These are phyloP conservation scores for Liriodendron chinense DNA, from an alignment of 164 flowering plant species.

Conservation along the genomic window DNA sequence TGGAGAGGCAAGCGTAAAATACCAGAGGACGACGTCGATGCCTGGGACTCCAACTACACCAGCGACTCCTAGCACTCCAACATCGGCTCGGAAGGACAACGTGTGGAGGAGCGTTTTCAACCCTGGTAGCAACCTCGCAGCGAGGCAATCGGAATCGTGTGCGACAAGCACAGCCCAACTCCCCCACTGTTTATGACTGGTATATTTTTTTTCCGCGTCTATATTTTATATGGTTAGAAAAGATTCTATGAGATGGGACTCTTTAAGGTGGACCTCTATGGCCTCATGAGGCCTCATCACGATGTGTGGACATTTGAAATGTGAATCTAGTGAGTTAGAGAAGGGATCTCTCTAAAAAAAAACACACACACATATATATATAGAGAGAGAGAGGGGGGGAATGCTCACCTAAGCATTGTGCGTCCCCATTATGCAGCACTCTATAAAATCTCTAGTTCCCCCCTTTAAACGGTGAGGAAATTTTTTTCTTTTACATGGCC, in stretches of 20 bases:
- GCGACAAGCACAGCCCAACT: conserved; percentile 77
- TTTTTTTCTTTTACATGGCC: too few relatives aligned
- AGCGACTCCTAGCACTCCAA: conserved; percentile 51
- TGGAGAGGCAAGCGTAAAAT: conserved; percentile 31
- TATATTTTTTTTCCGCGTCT: conserved; percentile 9
- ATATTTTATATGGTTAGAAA: not conserved
- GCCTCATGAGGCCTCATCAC: too few relatives aligned
- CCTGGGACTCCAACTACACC: conserved; percentile 55
- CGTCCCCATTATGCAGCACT: too few relatives aligned
- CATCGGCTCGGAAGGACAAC: conserved; percentile 61
- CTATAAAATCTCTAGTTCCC: too few relatives aligned
- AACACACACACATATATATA: too few relatives aligned
- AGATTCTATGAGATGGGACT: not conserved
- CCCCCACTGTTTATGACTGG: conserved; percentile 98
- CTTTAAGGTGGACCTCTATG: not conserved
- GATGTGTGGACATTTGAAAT: too few relatives aligned
- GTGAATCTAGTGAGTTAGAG: too few relatives aligned
- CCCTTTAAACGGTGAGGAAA: too few relatives aligned
- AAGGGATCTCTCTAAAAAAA: too few relatives aligned
- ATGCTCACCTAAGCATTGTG: too few relatives aligned
- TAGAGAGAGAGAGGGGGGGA: too few relatives aligned
- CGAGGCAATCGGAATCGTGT: conserved; percentile 60
- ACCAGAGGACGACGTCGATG: conserved; percentile 55
- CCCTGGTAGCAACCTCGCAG: conserved; percentile 94
- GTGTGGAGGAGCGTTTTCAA: conserved; percentile 98